Percentiles rank a stretch among this genome's conserved stretches.
These are phyloP conservation scores for Beauveria bassiana DNA, from an alignment of 2,329 filamentous ascomycete genomes.

Conservation along the genomic window DNA sequence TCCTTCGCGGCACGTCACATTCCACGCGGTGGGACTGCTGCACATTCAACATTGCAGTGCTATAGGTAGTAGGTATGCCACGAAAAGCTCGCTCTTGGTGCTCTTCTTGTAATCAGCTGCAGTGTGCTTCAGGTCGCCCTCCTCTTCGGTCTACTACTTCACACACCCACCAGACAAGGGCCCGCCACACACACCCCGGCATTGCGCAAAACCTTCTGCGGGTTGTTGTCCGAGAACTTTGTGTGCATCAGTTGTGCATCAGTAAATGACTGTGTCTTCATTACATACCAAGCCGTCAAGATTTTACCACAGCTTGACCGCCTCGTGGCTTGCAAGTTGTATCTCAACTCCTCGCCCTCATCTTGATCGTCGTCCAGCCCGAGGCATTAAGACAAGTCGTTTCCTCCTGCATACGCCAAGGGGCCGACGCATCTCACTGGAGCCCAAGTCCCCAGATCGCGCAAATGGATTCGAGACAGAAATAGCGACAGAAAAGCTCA, in stretches of 20 bases:
- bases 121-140: neutral
- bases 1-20: neutral
- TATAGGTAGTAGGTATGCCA: neutral
- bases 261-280: neutral
- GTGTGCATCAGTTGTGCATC: neutral
- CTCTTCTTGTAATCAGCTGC: neutral
- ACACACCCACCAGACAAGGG: neutral
- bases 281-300: neutral
- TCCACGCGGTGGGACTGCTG: neutral
- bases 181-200: neutral
- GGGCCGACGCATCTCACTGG: slow-evolving; percentile 7
- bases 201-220: slow-evolving; percentile 4
- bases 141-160: neutral
- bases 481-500: slow-evolving; percentile 7
- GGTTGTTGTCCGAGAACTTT: neutral
- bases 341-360: neutral
- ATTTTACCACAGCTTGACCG: neutral
- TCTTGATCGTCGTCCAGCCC: neutral
- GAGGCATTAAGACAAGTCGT: neutral
- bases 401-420: neutral
- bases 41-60: neutral
- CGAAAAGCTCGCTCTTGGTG: neutral
- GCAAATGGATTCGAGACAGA: slow-evolving; percentile 9
- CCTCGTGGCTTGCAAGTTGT: neutral
- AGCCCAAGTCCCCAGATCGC: slow-evolving; percentile 4